These are phyloP conservation scores for Dendrothele bispora DNA, from an alignment of 768 basidiomycete species.

Conservation along the genomic window DNA sequence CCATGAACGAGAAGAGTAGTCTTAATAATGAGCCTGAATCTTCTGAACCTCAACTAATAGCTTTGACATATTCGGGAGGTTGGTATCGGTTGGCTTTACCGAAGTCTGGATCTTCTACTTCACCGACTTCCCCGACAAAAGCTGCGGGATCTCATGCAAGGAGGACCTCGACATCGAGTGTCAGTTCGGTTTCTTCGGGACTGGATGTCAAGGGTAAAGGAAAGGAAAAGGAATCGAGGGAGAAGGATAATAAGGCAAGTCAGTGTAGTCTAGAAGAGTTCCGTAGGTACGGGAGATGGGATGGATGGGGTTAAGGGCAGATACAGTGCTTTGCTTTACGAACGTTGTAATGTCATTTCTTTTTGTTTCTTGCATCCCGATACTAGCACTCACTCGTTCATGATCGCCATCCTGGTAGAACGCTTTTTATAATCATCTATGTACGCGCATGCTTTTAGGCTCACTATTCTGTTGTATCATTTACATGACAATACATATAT, in stretches of 20 bases:
- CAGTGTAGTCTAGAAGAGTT: conserved; percentile 76
- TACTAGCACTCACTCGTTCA: too few species aligned
- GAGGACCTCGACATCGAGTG: conserved; percentile 53
- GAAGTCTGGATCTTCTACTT: conserved; percentile 19
- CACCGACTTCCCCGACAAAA: conserved; percentile 21
- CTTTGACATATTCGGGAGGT: conserved; percentile 85
- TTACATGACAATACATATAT: too few species aligned
- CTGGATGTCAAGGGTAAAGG: conserved; percentile 54
- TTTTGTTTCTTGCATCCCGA: too few species aligned
- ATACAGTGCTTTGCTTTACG: too few species aligned
- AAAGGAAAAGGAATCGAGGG: conserved; percentile 61
- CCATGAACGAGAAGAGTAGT: too few species aligned
- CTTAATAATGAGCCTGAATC: conserved; percentile 31
- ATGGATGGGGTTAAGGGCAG: conserved; percentile 75
- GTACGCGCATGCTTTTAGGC: too few species aligned
- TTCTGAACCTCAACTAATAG: conserved; percentile 74
- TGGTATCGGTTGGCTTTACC: conserved; percentile 86
- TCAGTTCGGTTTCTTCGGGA: conserved; percentile 44
- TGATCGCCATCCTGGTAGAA: too few species aligned
- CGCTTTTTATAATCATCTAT: too few species aligned
- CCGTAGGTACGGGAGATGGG: conserved; percentile 83
- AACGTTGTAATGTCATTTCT: too few species aligned
- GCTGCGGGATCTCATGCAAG: conserved; percentile 37
- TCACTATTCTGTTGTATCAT: too few species aligned
- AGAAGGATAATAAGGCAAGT: conserved; percentile 54